Conservation (phyloP, 495 filamentous ascomycete genomes). For the Penicillium pulvis region DNA sequence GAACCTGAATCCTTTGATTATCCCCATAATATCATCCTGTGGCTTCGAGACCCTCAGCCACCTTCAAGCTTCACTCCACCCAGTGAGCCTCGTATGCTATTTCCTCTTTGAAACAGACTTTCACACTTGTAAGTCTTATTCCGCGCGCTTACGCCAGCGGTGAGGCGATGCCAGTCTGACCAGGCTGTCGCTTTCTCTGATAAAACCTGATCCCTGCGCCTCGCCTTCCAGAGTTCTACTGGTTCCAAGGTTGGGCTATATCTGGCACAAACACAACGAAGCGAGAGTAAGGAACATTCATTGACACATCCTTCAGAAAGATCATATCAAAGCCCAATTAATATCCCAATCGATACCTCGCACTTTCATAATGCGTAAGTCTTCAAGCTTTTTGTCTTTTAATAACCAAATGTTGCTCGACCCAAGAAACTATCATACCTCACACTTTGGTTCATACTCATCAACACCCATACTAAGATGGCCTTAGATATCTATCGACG, state of each 20-base stretch:
- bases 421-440: neutral
- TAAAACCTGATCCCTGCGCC: neutral
- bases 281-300: neutral
- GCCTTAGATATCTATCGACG: constrained; percentile 48
- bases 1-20: neutral
- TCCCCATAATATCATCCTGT: constrained; percentile 1
- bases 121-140: neutral
- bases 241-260: neutral
- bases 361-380: constrained; percentile 11
- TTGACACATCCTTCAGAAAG: neutral
- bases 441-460: neutral
- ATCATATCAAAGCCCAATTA: neutral
- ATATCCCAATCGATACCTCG: neutral
- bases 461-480: constrained; percentile 6
- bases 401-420: neutral
- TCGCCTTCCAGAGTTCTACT: neutral
- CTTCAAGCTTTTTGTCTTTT: neutral
- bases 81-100: neutral
- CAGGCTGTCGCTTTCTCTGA: constrained; percentile 1
- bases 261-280: neutral
- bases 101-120: constrained; percentile 1
- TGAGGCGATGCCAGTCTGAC: neutral
- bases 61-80: neutral
- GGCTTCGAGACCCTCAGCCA: constrained; percentile 5
- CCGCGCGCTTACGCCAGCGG: neutral